Evolutionary conservation across 768 basidiomycete genomes (phyloP).

Genomic region (Boletellus sp.): DNA sequence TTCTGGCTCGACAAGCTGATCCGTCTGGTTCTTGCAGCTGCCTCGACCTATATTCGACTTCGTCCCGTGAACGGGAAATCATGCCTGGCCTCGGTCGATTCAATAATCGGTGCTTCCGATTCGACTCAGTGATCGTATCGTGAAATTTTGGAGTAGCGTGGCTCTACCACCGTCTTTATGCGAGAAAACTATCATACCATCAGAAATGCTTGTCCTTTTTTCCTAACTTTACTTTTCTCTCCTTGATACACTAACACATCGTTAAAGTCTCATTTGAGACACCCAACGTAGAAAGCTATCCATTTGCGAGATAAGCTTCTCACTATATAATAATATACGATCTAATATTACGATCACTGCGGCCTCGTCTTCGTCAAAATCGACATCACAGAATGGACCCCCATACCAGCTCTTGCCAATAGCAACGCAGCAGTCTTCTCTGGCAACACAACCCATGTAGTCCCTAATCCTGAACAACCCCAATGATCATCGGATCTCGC

Average conservation of each 20-base stretch:
- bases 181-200: background rate
- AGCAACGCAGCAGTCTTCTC: too few relatives aligned
- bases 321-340: background rate
- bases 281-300: background rate
- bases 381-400: too few relatives aligned
- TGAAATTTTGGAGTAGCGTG: background rate
- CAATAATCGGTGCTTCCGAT: background rate
- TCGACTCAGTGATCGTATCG: background rate
- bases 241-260: background rate
- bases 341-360: too few relatives aligned
- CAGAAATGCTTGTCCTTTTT: background rate
- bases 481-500: too few relatives aligned
- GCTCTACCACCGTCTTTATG: background rate
- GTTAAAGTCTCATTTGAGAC: background rate
- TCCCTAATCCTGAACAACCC: too few relatives aligned
- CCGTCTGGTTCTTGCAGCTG: background rate
- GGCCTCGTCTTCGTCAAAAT: too few relatives aligned
- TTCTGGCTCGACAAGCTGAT: background rate
- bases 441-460: too few relatives aligned
- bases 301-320: background rate
- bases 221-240: background rate
- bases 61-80: constrained; percentile 3
- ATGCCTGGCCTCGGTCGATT: constrained; percentile 11
- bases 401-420: too few relatives aligned
- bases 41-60: background rate